These are phyloP conservation scores for Penicillium tannophilum DNA, from an alignment of 495 filamentous ascomycete species.

Conservation along the genomic window DNA sequence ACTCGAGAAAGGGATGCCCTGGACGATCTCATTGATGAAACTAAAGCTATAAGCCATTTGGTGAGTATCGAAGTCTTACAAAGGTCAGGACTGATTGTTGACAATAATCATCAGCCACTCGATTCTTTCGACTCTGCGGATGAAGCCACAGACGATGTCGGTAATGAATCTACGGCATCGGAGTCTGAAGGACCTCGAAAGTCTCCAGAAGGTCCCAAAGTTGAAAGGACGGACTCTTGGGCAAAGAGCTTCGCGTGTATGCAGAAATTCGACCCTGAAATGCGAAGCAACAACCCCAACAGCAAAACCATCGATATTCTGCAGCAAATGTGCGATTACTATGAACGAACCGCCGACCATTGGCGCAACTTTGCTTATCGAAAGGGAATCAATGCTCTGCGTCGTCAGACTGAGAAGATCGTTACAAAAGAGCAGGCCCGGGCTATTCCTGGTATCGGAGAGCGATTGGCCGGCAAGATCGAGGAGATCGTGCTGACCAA, in stretches of 20 bases:
- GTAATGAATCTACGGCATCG: constrained; percentile 22
- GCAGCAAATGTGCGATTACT: constrained; percentile 81
- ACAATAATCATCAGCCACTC: constrained; percentile 37
- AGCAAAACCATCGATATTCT: constrained; percentile 74
- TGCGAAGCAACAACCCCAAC: constrained; percentile 61
- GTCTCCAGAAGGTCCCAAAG: constrained; percentile 12
- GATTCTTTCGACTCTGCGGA: constrained; percentile 37
- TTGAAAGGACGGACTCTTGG: constrained; percentile 28
- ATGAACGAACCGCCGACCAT: constrained; percentile 70
- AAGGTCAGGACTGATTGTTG: constrained; percentile 1
- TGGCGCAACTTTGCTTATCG: constrained; percentile 83
- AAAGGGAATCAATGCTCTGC: constrained; percentile 73
- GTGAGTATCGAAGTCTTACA: constrained; percentile 33
- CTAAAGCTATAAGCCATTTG: constrained; percentile 54
- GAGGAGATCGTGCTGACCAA: constrained; percentile 86
- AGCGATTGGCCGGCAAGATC: constrained; percentile 81
- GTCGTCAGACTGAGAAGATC: constrained; percentile 66
- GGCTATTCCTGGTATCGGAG: constrained; percentile 70
- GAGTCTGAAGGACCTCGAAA: constrained; percentile 33
- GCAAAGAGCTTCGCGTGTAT: constrained; percentile 68
- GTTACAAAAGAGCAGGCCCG: constrained; percentile 68
- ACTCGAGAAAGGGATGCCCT: constrained; percentile 48
- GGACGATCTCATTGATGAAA: constrained; percentile 60
- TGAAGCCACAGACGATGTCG: constrained; percentile 16
- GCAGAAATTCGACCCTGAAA: constrained; percentile 55